Conservation (phyloP, 345 rosid species). For the Firmiana major region DNA sequence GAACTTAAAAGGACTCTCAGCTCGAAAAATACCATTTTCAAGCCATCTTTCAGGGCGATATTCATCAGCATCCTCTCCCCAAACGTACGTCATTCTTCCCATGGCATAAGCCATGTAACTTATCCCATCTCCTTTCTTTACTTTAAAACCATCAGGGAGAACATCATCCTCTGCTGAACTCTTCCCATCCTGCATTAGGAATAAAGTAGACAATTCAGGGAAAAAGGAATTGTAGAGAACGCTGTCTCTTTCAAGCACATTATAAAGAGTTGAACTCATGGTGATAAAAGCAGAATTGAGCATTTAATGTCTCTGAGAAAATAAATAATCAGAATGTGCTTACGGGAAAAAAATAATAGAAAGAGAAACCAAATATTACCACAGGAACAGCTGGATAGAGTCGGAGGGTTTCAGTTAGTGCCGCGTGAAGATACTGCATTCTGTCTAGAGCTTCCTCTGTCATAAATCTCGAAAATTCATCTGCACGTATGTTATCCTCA, state of each 20-base stretch:
- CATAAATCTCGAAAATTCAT: slow-evolving; percentile 16
- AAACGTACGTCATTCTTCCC: slow-evolving; percentile 29
- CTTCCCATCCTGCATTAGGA: slow-evolving; percentile 23
- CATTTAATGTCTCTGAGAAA: neutral
- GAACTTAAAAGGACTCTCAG: slow-evolving; percentile 27
- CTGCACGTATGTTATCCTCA: neutral
- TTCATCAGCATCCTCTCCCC: slow-evolving; percentile 30
- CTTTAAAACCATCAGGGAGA: slow-evolving; percentile 25
- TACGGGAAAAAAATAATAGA: no score
- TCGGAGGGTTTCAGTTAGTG: slow-evolving; percentile 30
- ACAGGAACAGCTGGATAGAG: slow-evolving; percentile 29
- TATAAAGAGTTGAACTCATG: no score
- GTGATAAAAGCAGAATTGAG: neutral
- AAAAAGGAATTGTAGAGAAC: neutral
- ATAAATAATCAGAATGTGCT: neutral
- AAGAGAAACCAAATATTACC: slow-evolving; percentile 13
- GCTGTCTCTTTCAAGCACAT: neutral
- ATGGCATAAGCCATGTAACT: slow-evolving; percentile 22
- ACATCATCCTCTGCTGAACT: slow-evolving; percentile 10
- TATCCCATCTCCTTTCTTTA: slow-evolving; percentile 25
- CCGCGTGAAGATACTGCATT: slow-evolving; percentile 34
- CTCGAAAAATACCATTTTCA: slow-evolving; percentile 19
- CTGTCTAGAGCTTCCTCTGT: slow-evolving; percentile 15
- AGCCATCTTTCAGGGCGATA: slow-evolving; percentile 36
- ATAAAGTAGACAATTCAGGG: neutral